Base-by-base conservation (phyloP, 306 rosid species). In the Delonix regia region DNA sequence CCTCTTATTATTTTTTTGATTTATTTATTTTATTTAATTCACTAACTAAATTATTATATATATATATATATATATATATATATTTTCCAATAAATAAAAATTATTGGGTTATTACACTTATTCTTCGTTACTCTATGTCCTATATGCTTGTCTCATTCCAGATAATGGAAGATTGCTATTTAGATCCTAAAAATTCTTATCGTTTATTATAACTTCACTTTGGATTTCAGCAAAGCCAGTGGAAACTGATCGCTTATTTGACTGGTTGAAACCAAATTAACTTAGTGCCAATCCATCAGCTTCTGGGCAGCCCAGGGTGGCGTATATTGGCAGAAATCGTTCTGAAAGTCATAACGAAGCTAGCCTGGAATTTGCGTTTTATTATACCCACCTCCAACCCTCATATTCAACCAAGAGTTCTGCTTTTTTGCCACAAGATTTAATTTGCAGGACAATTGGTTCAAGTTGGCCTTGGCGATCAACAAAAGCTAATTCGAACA, bases 391-490 rank as follows among this genome's bases (percentile, higher is more conserved):
- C 41, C 80, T 21, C 72, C 79, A 45, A 85, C 87, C 56, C 90
- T 89, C 30, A 86, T n/a, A n/a, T 89, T 71, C 90, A 90, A 6
- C 87, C 89, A 22, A 85, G 90, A 85, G 86, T 89, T 85, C 74
- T 89, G 38, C 90, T 90, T 18, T 90, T 18, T 75, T 87, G 82
- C 84, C 85, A 42, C 91, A 89, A 76, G 85, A 81, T 53, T 53
- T 74, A 11, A 16, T 79, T 89, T 64, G 86, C 90, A 75, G 80
- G 85, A 71, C 89, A 87, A 81, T 87, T 85, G 88, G 80, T 80
- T 82, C 75, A 53, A 22, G 89, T 88, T n/a, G 6, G 55, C 5
- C 21, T 19, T 28, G 88, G 89, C 38, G 80, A 86, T 79, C 90
- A 86, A 41, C 89, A 89, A 48, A 88, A 85, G 73, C 75, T 89